Evolutionary conservation across 805 yeast species (phyloP), one percentile per base, ranked within the genome.

Genomic region (Priceomyces melissophilus): DNA sequence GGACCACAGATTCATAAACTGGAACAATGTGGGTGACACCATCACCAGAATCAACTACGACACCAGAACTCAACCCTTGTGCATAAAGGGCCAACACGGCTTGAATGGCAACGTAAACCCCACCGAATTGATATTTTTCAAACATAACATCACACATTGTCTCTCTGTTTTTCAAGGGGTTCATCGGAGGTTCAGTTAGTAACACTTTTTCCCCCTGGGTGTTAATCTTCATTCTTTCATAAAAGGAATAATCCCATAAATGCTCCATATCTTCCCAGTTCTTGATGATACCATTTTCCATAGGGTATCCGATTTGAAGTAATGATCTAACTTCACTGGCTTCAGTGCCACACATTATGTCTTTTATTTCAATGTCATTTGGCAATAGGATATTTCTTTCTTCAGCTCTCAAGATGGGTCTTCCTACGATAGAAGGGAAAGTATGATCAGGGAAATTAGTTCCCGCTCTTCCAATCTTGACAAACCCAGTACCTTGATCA

Each of bases 211-310:
- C 77, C 37, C 90, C 95, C 28, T 61, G 60, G 5, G 87, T 74
- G 59, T 86, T 84, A 41, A 86, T 71, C 59, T 87, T 77, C 87
- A 93, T 83, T 57, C 86, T 79, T 54, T 91, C 95, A 68, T 84
- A 86, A 63, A 93, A 91, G 14, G 98, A 91, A 63, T 91, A 93
- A 67, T 93, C 96, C 99, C 99, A 93, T 45, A 93, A 73, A 55
- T 90, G 90, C 56, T 88, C 96, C 98, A 93, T 93, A 62, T 93
- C 99, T 54, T 90, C 96, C 99, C 99, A 93, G 64, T 90, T 88
- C 59, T 82, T 84, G 61, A 93, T 91, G 55, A 93, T 87, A 57
- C 99, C 99, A 61, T 93, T 93, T 66, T 93, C 99, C 98, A 93
- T 90, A 10, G 99, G 99, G 58, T 93, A 93, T n/a, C 90, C 82